A percentile compares a stretch with the other conserved stretches of the same genome.
Evolutionary conservation across 345 rosid species (phyloP).

Genomic region (Eucalyptus fibrosa): DNA sequence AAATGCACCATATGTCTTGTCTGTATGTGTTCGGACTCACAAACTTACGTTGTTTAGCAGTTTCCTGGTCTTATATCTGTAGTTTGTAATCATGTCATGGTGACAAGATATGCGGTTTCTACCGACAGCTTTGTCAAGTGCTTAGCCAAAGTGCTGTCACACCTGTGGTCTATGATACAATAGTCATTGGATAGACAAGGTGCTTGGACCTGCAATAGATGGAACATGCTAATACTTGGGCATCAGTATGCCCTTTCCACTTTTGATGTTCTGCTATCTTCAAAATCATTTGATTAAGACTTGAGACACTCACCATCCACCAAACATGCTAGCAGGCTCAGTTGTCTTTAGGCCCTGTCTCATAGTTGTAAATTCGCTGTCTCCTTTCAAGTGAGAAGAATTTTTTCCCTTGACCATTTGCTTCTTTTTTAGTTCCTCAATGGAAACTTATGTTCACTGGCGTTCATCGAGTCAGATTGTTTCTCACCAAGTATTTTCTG

Average conservation of each 20-base stretch:
- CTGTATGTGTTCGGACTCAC: conserved; percentile 13
- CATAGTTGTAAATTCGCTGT: neutral
- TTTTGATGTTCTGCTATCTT: neutral
- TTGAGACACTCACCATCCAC: neutral
- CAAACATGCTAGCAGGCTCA: neutral
- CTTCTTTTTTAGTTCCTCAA: neutral
- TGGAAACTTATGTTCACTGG: neutral
- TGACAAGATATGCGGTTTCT: neutral
- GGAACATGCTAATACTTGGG: neutral
- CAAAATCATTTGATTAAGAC: neutral
- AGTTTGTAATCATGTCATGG: neutral
- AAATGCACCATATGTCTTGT: conserved; percentile 31
- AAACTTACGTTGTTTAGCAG: neutral
- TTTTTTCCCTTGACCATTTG: neutral
- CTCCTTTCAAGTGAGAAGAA: neutral
- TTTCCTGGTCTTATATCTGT: neutral
- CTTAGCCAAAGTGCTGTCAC: neutral
- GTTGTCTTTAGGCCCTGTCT: neutral
- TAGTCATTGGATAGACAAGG: neutral
- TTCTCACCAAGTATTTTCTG: neutral
- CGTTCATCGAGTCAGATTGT: too few relatives aligned
- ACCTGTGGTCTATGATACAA: neutral
- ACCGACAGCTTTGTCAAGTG: neutral
- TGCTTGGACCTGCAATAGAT: neutral
- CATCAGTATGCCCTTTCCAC: neutral